Evolutionary conservation across 129 eudicot genomes (phyloP).

Genomic region (Lonicera japonica): DNA sequence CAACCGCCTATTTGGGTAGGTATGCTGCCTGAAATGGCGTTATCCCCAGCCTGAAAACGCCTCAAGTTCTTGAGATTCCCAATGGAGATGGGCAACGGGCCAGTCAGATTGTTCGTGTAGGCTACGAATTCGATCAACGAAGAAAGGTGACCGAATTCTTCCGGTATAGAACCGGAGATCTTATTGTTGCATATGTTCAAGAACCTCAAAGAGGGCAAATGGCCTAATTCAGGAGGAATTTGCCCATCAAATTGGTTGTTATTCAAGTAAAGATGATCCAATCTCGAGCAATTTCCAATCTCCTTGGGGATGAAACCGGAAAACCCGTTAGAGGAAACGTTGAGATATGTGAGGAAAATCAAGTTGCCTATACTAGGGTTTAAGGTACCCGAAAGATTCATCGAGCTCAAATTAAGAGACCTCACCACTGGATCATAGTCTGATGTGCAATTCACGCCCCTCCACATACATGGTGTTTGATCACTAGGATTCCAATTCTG

Average conservation of each 20-base stretch:
- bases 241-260: slow-evolving; percentile 54
- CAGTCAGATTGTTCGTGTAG: slow-evolving; percentile 59
- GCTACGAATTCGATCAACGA: slow-evolving; percentile 67
- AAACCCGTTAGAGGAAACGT: slow-evolving; percentile 55
- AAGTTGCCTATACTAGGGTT: slow-evolving; percentile 60
- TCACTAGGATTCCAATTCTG: slow-evolving; percentile 61
- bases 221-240: slow-evolving; percentile 72
- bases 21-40: slow-evolving; percentile 60
- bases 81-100: slow-evolving; percentile 65
- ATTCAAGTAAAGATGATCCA: slow-evolving; percentile 44
- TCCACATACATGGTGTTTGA: slow-evolving; percentile 74
- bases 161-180: slow-evolving; percentile 69
- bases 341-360: slow-evolving; percentile 37
- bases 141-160: slow-evolving; percentile 63
- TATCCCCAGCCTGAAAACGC: slow-evolving; percentile 78
- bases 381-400: slow-evolving; percentile 83
- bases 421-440: slow-evolving; percentile 33
- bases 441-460: slow-evolving; percentile 73
- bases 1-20: slow-evolving; percentile 69
- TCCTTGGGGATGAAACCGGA: slow-evolving; percentile 60
- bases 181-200: slow-evolving; percentile 78
- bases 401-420: slow-evolving; percentile 49
- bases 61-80: slow-evolving; percentile 61
- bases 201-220: slow-evolving; percentile 29
- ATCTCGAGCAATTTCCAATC: slow-evolving; percentile 51